Base-by-base conservation (phyloP, 371 early-diverging fungal species). In the Massospora cicadina region DNA sequence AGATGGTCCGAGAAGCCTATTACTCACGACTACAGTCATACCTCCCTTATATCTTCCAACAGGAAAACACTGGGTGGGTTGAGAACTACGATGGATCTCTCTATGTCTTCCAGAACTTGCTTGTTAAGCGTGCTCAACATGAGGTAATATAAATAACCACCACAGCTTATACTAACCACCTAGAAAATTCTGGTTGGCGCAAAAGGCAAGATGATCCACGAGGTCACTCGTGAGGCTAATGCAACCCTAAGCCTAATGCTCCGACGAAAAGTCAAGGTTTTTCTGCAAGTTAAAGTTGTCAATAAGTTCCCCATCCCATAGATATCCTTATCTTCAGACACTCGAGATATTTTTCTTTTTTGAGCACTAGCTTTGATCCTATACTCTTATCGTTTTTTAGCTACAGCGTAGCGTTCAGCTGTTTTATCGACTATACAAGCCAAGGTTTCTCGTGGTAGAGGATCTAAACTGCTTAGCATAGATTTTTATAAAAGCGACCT, bases 141-240 rank as follows among this genome's bases (percentile, higher is more conserved):
- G 31, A 24, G 31, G 60, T 60, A 60, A 30, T 27, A 30, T 27
- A 12, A 26, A n/a, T 57, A n/a, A 10, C 26, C 13, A 54, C 23
- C 17, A 54, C 17, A 21, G 28, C 7, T 57, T 57, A 23, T 57
- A 12, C 28, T 57, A 25, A 25, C 31, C 25, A 21, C 26, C 26
- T 61, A 63, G 63, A 63, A 43, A 43, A 63, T 63, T 10, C 55
- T 63, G 26, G 54, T 63, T 12, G 63, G 63, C 23, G 2, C 53
- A 25, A 63, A 63, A 24, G 63, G 63, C 1, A 43, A 43, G 29
- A 17, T 63, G 27, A 63, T 63, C 17, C 53, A 54, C 28, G 12
- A 43, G 29, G 33, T 63, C 23, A 30, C 25, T 17, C 63, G 28
- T 12, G 54, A 63, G 28, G 63, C 63, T 2, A 63, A 23, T 7